Evolutionary conservation across 2,329 filamentous ascomycete species (phyloP).

Genomic region (Fusarium chaquense): DNA sequence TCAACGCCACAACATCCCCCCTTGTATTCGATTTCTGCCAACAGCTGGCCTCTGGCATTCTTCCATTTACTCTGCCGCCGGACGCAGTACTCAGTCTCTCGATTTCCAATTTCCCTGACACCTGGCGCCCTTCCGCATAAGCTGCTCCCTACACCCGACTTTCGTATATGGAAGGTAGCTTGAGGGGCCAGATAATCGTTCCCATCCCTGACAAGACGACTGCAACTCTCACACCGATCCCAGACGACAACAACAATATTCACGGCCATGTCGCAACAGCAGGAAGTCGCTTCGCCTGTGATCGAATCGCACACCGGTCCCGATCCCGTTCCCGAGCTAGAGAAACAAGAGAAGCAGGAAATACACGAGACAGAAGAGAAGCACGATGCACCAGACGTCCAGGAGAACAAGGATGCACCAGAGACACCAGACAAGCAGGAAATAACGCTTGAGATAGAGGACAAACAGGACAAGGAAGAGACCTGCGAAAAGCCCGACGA

Average conservation of each 20-base stretch:
- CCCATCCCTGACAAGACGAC: slow-evolving; percentile 28
- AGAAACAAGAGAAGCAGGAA: slow-evolving; percentile 22
- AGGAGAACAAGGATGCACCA: slow-evolving; percentile 10
- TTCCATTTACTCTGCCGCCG: slow-evolving; percentile 42
- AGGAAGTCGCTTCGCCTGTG: slow-evolving; percentile 47
- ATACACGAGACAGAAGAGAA: slow-evolving; percentile 11
- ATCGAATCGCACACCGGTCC: slow-evolving; percentile 21
- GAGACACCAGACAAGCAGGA: slow-evolving; percentile 19
- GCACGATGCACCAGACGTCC: slow-evolving; percentile 2
- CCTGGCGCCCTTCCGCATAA: slow-evolving; percentile 18
- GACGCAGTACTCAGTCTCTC: slow-evolving; percentile 35
- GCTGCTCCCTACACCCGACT: slow-evolving; percentile 23
- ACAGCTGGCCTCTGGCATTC: slow-evolving; percentile 45
- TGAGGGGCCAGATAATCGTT: slow-evolving; percentile 42
- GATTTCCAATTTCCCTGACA: slow-evolving; percentile 30
- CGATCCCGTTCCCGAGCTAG: slow-evolving; percentile 20
- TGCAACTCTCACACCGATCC: slow-evolving; percentile 4
- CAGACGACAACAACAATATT: slow-evolving; percentile 15
- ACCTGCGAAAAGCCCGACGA: not conserved
- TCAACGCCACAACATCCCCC: slow-evolving; percentile 45
- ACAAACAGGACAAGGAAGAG: not conserved
- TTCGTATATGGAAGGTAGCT: slow-evolving; percentile 41
- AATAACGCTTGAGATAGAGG: not conserved
- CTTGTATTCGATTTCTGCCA: slow-evolving; percentile 41
- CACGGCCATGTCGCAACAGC: slow-evolving; percentile 52